Conservation (phyloP, 306 rosid species). For the Rubus idaeus region DNA sequence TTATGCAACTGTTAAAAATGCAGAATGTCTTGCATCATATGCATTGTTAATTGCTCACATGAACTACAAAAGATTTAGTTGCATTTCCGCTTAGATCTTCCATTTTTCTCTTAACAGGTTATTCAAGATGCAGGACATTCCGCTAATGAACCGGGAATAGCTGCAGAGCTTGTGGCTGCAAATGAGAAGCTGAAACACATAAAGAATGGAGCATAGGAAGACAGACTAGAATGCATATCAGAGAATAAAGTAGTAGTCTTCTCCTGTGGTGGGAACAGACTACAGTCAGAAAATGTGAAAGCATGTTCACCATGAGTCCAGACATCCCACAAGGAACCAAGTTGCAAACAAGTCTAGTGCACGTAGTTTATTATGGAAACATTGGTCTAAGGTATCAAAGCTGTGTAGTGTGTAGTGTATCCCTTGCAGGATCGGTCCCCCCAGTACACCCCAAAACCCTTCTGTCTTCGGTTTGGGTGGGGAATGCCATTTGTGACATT, state of each 20-base stretch:
- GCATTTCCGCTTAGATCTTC: background rate
- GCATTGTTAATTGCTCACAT: background rate
- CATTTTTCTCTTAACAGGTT: constrained; percentile 47
- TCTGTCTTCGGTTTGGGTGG: background rate
- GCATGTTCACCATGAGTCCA: background rate
- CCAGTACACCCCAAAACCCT: background rate
- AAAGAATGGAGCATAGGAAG: constrained; percentile 31
- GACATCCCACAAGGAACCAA: background rate
- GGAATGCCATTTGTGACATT: background rate
- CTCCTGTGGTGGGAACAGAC: background rate
- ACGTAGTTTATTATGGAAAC: background rate
- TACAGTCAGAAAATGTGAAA: background rate
- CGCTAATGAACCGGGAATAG: constrained; percentile 85
- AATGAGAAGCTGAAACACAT: constrained; percentile 72
- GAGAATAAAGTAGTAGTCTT: background rate
- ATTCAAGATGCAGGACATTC: constrained; percentile 90
- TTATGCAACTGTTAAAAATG: no score
- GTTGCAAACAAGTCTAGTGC: background rate
- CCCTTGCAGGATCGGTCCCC: background rate
- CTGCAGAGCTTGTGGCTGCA: constrained; percentile 91
- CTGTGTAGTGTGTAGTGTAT: background rate
- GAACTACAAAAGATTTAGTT: background rate
- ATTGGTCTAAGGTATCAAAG: no score
- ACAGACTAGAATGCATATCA: background rate
- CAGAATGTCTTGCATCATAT: no score